Base-by-base conservation (phyloP, 768 basidiomycete species). In the Psilocybe cyanescens region DNA sequence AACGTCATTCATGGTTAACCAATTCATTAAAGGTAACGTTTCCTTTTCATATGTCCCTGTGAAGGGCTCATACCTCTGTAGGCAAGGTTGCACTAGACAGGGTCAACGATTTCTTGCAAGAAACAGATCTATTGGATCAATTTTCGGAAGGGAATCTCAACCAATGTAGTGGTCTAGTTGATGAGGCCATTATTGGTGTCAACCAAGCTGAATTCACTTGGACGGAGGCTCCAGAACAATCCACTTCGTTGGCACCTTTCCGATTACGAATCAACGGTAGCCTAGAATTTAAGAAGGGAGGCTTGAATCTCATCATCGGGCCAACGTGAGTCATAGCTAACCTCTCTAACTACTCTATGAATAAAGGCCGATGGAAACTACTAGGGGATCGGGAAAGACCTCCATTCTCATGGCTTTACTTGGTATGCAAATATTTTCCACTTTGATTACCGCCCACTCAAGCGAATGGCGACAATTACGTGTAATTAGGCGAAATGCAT, bases 11-110 rank as follows among this genome's bases (percentile, higher is more conserved):
- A 65, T 67, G 61, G 60, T 67, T 28, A 57, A 44, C 8, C 24
- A 33, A 35, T 24, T 49, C 28, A 69, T 41, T 70, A 75, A 71
- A 86, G 82, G 56, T 48, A 24, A 41, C 9, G 16, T 39, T 28
- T 5, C 31, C 11, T 46, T 31, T 24, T 24, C 24, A 24, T 24
- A 24, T 24, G 24, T 24, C 24, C 24, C 24, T 24, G 24, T 24
- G 24, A 24, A 2, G 24, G 3, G 14, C 16, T 49, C 50, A 24
- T 48, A 6, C 14, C 37, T 51, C 12, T 39, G 11, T 33, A 68
- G 67, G 56, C 0, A 87, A 86, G 74, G 89, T 92, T 1, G 89
- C 89, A 1, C 67, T 92, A 14, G 83, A 85, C 56, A 83, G 91
- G 67, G 67, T 82, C 6, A 68, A 76, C 28, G 71, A 77, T 41